Evolutionary conservation across 2,329 filamentous ascomycete species (phyloP).

Genomic region (Capronia coronata): DNA sequence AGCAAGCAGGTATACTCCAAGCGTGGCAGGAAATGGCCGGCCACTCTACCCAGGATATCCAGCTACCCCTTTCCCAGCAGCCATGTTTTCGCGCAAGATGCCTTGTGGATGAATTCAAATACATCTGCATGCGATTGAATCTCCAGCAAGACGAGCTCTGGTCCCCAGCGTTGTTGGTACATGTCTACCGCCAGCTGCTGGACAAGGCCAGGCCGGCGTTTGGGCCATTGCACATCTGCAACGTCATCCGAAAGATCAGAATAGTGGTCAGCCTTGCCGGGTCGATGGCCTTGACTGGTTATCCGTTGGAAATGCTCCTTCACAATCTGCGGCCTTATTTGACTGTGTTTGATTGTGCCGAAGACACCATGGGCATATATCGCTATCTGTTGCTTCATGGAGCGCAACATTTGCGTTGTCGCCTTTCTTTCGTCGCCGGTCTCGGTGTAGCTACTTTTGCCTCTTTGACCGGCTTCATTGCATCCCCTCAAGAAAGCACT

Average conservation of each 20-base stretch:
- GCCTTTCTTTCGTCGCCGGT: constrained; percentile 72
- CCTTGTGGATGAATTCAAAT: constrained; percentile 66
- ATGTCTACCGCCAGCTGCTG: constrained; percentile 69
- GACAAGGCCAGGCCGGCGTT: constrained; percentile 75
- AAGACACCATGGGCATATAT: constrained; percentile 80
- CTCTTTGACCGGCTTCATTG: constrained; percentile 68
- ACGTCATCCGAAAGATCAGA: constrained; percentile 77
- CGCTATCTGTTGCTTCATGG: constrained; percentile 75
- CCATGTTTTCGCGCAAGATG: constrained; percentile 77
- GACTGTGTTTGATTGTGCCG: constrained; percentile 76
- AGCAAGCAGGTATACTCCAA: constrained; percentile 26
- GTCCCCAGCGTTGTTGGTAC: constrained; percentile 67
- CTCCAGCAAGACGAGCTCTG: constrained; percentile 62
- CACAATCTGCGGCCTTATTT: constrained; percentile 73
- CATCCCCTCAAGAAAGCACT: constrained; percentile 67
- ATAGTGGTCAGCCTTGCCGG: constrained; percentile 75
- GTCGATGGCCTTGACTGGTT: constrained; percentile 63
- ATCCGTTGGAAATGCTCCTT: constrained; percentile 84
- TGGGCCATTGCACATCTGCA: constrained; percentile 79
- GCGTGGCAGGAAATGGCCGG: constrained; percentile 60
- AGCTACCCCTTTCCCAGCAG: constrained; percentile 72
- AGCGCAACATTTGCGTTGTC: constrained; percentile 54
- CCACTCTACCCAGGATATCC: constrained; percentile 58
- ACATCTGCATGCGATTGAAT: constrained; percentile 67
- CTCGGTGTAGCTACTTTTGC: constrained; percentile 72